A percentile compares a stretch with the other conserved stretches of the same genome.
Evolutionary conservation across 352 stramenopile genomes (phyloP).

Genomic region (Phytophthora pisi): DNA sequence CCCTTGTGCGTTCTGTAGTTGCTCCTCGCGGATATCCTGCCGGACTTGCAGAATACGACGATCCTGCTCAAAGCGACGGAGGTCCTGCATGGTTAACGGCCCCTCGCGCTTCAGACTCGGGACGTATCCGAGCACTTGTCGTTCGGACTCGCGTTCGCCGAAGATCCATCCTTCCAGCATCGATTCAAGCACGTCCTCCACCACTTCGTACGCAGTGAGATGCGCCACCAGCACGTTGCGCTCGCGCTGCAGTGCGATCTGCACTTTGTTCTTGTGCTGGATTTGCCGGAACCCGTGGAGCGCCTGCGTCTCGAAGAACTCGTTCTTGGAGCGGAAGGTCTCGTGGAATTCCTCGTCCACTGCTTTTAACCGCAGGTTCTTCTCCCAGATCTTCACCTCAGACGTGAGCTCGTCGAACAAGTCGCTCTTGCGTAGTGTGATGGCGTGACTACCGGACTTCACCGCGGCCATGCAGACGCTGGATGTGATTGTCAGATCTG

Average conservation of each 20-base stretch:
- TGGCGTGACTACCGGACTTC: slow-evolving; percentile 50
- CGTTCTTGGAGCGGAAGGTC: slow-evolving; percentile 79
- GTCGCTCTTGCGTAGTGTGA: slow-evolving; percentile 68
- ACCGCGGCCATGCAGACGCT: slow-evolving; percentile 66
- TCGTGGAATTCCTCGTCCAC: slow-evolving; percentile 95
- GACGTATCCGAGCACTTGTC: slow-evolving; percentile 75
- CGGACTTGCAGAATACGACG: slow-evolving; percentile 44
- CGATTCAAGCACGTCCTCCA: slow-evolving; percentile 94
- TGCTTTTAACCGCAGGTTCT: slow-evolving; percentile 66
- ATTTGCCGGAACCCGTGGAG: slow-evolving; percentile 92
- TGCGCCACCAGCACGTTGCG: slow-evolving; percentile 88
- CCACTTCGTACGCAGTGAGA: slow-evolving; percentile 86
- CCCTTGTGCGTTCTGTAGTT: slow-evolving; percentile 52
- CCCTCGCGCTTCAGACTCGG: slow-evolving; percentile 87
- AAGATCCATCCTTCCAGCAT: slow-evolving; percentile 98
- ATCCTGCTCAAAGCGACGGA: slow-evolving; percentile 65
- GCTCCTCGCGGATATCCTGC: slow-evolving; percentile 37
- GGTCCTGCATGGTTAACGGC: slow-evolving; percentile 68
- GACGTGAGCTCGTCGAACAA: slow-evolving; percentile 76
- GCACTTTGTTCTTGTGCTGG: slow-evolving; percentile 80
- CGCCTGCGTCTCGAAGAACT: slow-evolving; percentile 89
- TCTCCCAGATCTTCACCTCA: slow-evolving; percentile 73
- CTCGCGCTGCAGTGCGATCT: slow-evolving; percentile 84
- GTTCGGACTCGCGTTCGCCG: slow-evolving; percentile 89
- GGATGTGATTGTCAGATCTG: slow-evolving; percentile 56